Percentiles rank a stretch among this genome's conserved stretches.
Evolutionary conservation across 2,329 filamentous ascomycete genomes (phyloP).

Genomic region (Clarireedia homoeocarpa): DNA sequence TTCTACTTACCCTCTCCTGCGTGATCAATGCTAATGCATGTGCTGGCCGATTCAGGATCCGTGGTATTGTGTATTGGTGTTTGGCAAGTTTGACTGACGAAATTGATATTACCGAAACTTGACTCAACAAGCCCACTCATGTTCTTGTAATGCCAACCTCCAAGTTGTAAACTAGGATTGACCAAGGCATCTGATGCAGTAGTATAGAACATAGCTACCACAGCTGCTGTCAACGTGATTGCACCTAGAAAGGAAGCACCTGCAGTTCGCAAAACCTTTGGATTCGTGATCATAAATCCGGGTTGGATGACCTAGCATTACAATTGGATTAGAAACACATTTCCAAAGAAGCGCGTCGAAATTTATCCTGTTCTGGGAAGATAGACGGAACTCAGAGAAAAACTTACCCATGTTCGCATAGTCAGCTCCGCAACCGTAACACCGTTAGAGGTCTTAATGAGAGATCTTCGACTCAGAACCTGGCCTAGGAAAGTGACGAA

Average conservation of each 20-base stretch:
- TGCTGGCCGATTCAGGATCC: conserved; percentile 40
- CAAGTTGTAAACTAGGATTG: conserved; percentile 60
- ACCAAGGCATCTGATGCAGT: conserved; percentile 71
- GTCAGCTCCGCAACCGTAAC: conserved; percentile 69
- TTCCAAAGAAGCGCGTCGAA: too few species aligned
- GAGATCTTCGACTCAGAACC: conserved; percentile 60
- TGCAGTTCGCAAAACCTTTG: conserved; percentile 55
- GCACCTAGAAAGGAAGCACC: conserved; percentile 55
- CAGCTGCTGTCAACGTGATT: conserved; percentile 54
- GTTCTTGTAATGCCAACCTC: conserved; percentile 39
- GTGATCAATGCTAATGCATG: conserved; percentile 62
- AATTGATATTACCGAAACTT: conserved; percentile 55
- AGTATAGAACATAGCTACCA: conserved; percentile 65
- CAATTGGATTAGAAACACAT: not conserved
- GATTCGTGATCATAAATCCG: conserved; percentile 64
- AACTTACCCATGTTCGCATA: conserved; percentile 58
- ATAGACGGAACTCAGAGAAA: not conserved
- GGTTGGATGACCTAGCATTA: conserved; percentile 56
- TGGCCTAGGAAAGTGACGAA: conserved; percentile 71
- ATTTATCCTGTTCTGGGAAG: too few species aligned
- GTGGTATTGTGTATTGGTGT: conserved; percentile 44
- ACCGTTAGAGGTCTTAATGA: conserved; percentile 51
- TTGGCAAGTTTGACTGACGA: conserved; percentile 48
- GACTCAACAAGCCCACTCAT: conserved; percentile 51
- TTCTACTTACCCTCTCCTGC: conserved; percentile 47